Conservation (phyloP, 164 flowering plant genomes). For the Malania oleifera region DNA sequence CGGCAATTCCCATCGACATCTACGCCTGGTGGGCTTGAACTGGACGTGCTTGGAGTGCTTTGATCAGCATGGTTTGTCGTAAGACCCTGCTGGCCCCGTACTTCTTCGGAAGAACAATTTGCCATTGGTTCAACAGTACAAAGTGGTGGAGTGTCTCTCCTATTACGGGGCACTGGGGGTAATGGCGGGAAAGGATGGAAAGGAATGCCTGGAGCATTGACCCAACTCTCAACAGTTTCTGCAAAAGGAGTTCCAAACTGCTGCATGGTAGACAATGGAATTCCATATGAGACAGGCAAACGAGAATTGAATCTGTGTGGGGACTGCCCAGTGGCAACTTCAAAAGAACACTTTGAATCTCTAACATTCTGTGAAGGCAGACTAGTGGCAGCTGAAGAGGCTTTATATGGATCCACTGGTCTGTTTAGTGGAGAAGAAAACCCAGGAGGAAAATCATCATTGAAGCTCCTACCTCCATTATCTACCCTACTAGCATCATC, state of each 20-base stretch:
- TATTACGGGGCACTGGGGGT: conserved; percentile 48
- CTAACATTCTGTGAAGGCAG: conserved; percentile 2
- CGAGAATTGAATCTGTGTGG: conserved; percentile 50
- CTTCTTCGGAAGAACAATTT: conserved; percentile 19
- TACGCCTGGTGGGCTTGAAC: conserved; percentile 15
- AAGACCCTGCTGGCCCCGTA: conserved; percentile 12
- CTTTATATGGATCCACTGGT: conserved; percentile 18
- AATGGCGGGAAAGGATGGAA: conserved; percentile 90
- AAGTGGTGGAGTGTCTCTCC: conserved; percentile 14
- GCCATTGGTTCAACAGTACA: conserved; percentile 11
- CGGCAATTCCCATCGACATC: conserved; percentile 21
- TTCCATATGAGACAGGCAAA: conserved; percentile 69
- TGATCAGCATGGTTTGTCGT: conserved; percentile 16
- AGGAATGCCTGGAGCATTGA: conserved; percentile 61
- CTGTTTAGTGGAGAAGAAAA: conserved; percentile 31
- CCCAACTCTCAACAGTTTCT: conserved; percentile 44
- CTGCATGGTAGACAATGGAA: conserved; percentile 50
- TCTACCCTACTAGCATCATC: conserved; percentile 11
- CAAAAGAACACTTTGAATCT: conserved; percentile 21
- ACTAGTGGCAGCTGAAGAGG: conserved; percentile 18
- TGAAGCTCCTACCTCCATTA: conserved; percentile 13
- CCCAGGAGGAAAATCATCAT: conserved; percentile 58
- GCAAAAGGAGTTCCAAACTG: conserved; percentile 44
- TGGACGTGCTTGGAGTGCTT: conserved; percentile 25
- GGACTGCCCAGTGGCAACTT: conserved; percentile 35